Evolutionary conservation across 257 asterid species (phyloP).

Genomic region (Voacanga thouarsii): DNA sequence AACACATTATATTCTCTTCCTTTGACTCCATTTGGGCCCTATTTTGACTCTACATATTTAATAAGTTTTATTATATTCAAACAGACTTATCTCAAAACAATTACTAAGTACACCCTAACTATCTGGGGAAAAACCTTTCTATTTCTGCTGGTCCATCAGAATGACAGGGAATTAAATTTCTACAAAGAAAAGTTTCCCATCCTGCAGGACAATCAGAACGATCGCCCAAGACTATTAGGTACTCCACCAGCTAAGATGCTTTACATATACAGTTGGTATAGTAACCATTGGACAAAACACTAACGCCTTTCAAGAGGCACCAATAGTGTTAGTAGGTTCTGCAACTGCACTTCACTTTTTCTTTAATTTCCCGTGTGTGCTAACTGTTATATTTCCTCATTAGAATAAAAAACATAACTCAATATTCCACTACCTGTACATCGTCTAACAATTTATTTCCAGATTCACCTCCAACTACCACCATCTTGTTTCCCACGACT

Average conservation of each 20-base stretch:
- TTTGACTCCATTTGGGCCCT: too few relatives aligned
- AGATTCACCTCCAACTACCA: constrained; percentile 98
- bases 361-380: not conserved
- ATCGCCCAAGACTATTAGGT: not conserved
- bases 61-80: too few relatives aligned
- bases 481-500: constrained; percentile 92
- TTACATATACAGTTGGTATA: not conserved
- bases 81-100: too few relatives aligned
- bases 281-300: not conserved
- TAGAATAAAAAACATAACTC: not conserved
- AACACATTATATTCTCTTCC: too few relatives aligned
- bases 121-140: not conserved
- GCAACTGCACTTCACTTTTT: not conserved
- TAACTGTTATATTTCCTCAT: not conserved
- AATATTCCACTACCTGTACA: constrained; percentile 58
- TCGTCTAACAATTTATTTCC: constrained; percentile 78
- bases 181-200: not conserved
- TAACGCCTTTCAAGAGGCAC: not conserved
- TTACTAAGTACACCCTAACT: too few relatives aligned
- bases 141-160: not conserved
- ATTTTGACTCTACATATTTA: too few relatives aligned
- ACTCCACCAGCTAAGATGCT: too few relatives aligned
- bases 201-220: not conserved
- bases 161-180: not conserved
- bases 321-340: not conserved